Conservation (phyloP, 1,284 basidiomycete species). For the Paramarasmius palmivorus region DNA sequence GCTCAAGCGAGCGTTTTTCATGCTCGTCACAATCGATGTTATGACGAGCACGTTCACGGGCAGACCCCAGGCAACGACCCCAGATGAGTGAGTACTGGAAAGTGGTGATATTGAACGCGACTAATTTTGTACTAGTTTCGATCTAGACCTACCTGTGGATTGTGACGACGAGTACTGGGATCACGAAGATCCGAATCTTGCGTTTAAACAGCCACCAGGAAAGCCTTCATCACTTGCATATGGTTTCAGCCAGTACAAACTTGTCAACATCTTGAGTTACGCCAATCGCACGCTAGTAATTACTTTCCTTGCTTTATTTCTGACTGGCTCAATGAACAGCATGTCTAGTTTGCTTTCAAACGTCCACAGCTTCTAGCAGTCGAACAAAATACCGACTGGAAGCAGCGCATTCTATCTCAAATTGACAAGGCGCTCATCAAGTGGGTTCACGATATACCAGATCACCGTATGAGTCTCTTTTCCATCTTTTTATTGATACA, state of each 20-base stretch:
- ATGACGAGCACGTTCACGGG: slow-evolving; percentile 6
- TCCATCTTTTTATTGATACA: not conserved
- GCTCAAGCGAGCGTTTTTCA: slow-evolving; percentile 12
- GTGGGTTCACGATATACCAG: slow-evolving; percentile 13
- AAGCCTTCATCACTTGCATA: slow-evolving; percentile 5
- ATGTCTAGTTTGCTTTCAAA: slow-evolving; percentile 4
- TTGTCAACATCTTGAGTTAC: slow-evolving; percentile 14
- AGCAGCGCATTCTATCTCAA: slow-evolving; percentile 5
- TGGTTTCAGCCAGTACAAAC: slow-evolving; percentile 2
- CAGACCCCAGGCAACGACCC: slow-evolving; percentile 7
- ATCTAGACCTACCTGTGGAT: slow-evolving; percentile 11
- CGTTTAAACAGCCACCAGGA: slow-evolving; percentile 16
- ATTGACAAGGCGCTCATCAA: slow-evolving; percentile 12
- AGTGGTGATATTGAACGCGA: not conserved
- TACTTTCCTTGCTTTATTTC: not conserved
- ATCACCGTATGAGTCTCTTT: slow-evolving; percentile 6
- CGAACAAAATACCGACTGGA: slow-evolving; percentile 2
- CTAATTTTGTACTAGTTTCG: slow-evolving; percentile 4
- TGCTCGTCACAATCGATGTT: slow-evolving; percentile 3
- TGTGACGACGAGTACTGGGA: slow-evolving; percentile 19
- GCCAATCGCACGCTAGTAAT: slow-evolving; percentile 6
- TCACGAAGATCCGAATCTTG: slow-evolving; percentile 10
- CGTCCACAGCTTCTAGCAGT: not conserved
- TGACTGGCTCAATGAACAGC: too few species aligned
- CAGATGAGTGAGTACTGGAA: slow-evolving; percentile 6